phyloP scores from a whole-genome alignment of 257 asterid genomes.

The Rhazya stricta region DNA sequence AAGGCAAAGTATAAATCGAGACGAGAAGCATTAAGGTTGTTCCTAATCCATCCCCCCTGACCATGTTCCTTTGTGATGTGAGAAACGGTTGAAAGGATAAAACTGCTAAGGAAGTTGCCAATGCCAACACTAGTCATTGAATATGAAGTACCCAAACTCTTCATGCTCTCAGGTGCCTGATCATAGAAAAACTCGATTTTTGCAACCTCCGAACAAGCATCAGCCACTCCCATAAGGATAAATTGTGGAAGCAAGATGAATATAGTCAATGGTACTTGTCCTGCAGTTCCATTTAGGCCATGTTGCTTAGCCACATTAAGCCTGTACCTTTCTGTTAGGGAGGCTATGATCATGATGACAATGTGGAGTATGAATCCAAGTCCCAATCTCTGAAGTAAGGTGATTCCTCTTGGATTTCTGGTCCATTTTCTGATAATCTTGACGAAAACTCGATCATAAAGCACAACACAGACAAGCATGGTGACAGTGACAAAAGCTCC shows the following conservation, averaged over 20 bases:
- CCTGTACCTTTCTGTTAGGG: slow-evolving; percentile 49
- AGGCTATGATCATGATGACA: slow-evolving; percentile 61
- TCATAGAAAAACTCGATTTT: slow-evolving; percentile 27
- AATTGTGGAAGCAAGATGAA: slow-evolving; percentile 39
- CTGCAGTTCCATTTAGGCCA: slow-evolving; percentile 22
- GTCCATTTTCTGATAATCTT: slow-evolving; percentile 40
- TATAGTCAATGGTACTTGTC: slow-evolving; percentile 54
- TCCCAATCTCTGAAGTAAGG: slow-evolving; percentile 76
- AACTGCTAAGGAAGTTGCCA: slow-evolving; percentile 70
- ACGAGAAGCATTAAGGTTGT: slow-evolving; percentile 70
- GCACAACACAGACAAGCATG: slow-evolving; percentile 54
- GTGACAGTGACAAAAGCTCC: slow-evolving; percentile 68
- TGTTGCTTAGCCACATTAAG: slow-evolving; percentile 49
- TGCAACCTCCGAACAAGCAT: slow-evolving; percentile 19
- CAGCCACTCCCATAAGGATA: slow-evolving; percentile 24
- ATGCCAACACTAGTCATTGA: slow-evolving; percentile 61
- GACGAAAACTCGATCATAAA: slow-evolving; percentile 59
- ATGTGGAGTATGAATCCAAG: slow-evolving; percentile 63
- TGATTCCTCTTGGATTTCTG: slow-evolving; percentile 69
- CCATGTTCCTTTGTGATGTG: slow-evolving; percentile 48
- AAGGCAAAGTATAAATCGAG: slow-evolving; percentile 70
- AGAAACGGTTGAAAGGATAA: slow-evolving; percentile 49
- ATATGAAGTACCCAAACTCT: slow-evolving; percentile 53
- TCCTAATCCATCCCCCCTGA: slow-evolving; percentile 48
- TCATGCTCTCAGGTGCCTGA: slow-evolving; percentile 26